phyloP scores from a whole-genome alignment of 768 basidiomycete species.

The Filobasidium floriforme region DNA sequence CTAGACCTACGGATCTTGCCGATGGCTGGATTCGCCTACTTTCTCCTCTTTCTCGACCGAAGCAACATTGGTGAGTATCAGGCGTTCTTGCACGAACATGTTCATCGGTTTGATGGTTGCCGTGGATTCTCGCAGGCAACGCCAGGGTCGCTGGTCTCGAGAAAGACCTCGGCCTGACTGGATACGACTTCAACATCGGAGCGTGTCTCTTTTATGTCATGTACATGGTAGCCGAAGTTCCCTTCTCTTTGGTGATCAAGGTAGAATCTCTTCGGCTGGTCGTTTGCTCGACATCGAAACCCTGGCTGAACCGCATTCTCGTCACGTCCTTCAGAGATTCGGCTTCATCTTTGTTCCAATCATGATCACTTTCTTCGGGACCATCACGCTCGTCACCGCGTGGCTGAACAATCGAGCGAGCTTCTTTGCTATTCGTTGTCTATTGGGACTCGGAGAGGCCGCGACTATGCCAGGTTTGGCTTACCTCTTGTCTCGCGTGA shows the following conservation, averaged over 20 bases:
- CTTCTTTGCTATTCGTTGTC: constrained; percentile 1
- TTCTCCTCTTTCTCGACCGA: constrained; percentile 3
- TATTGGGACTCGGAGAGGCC: not conserved
- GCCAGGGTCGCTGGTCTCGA: constrained; percentile 30
- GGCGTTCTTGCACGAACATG: too few species aligned
- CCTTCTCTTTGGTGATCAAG: not conserved
- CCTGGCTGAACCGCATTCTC: too few species aligned
- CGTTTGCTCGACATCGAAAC: too few species aligned
- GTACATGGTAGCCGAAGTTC: constrained; percentile 5
- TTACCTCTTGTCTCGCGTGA: constrained; percentile 2
- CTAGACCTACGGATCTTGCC: constrained; percentile 7
- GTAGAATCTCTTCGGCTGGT: not conserved
- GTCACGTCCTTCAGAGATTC: not conserved
- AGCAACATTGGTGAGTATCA: not conserved
- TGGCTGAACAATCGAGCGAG: not conserved
- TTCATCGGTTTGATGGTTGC: too few species aligned
- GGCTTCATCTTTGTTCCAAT: constrained; percentile 2
- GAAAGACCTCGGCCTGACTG: constrained; percentile 27
- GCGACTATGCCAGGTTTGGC: constrained; percentile 7
- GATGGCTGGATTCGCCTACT: constrained; percentile 6
- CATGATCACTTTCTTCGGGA: not conserved
- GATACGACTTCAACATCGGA: constrained; percentile 25
- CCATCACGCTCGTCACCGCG: not conserved
- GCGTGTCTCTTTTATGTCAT: constrained; percentile 5
- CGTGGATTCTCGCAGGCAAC: constrained; percentile 10